These are phyloP conservation scores for Polytolypa hystricis DNA, from an alignment of 2,329 filamentous ascomycete genomes.

Conservation along the genomic window DNA sequence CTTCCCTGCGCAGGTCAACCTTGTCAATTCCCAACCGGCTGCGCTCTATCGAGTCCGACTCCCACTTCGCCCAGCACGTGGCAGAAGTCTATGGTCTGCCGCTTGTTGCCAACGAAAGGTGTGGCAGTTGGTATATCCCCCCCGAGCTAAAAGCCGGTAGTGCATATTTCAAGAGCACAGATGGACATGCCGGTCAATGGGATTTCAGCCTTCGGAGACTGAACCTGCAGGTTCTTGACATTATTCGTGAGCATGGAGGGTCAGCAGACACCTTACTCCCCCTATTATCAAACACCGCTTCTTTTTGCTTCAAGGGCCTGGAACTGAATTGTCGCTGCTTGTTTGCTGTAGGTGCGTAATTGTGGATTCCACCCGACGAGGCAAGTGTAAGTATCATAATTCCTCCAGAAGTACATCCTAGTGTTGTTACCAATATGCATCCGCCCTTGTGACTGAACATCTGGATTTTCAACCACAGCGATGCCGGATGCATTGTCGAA, in stretches of 20 bases:
- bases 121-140: slow-evolving; percentile 87
- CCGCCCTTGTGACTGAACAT: slow-evolving; percentile 7
- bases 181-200: slow-evolving; percentile 88
- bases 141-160: slow-evolving; percentile 55
- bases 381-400: slow-evolving; percentile 56
- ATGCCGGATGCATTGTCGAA: slow-evolving; percentile 94
- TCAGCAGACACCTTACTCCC: no score
- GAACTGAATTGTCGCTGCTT: slow-evolving; percentile 3
- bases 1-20: slow-evolving; percentile 62
- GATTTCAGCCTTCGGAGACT: slow-evolving; percentile 73
- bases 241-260: slow-evolving; percentile 58
- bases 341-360: slow-evolving; percentile 48
- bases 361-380: slow-evolving; percentile 83
- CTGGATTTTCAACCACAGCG: slow-evolving; percentile 31
- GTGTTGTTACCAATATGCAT: slow-evolving; percentile 1
- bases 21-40: slow-evolving; percentile 75
- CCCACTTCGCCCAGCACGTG: slow-evolving; percentile 58
- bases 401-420: not conserved
- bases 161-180: slow-evolving; percentile 96
- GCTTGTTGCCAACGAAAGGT: slow-evolving; percentile 84
- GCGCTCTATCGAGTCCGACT: slow-evolving; percentile 64
- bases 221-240: slow-evolving; percentile 67
- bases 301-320: no score
- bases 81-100: slow-evolving; percentile 45
- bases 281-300: no score